Conservation (phyloP, 805 yeast species). For the Yarrowia deformans region DNA sequence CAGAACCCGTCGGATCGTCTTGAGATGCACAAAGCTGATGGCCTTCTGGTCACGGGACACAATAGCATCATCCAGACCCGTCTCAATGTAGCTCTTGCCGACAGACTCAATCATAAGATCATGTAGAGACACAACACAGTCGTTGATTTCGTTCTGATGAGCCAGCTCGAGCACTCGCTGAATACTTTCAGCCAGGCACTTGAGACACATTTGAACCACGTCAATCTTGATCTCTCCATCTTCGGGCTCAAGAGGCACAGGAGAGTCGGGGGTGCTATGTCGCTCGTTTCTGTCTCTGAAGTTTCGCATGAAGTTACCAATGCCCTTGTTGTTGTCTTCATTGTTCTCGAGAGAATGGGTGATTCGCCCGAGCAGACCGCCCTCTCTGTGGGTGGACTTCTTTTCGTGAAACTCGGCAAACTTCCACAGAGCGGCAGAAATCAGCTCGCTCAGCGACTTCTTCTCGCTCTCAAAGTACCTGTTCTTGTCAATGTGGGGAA, state of each 20-base stretch:
- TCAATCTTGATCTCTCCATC: conserved; percentile 50
- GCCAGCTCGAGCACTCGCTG: conserved; percentile 78
- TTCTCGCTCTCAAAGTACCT: conserved; percentile 76
- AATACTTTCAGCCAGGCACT: conserved; percentile 76
- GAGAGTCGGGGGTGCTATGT: conserved; percentile 24
- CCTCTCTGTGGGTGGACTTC: conserved; percentile 51
- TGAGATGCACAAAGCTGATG: conserved; percentile 57
- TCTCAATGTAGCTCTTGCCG: conserved; percentile 76
- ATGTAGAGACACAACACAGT: conserved; percentile 68
- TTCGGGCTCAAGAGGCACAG: conserved; percentile 31
- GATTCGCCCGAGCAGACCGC: conserved; percentile 42
- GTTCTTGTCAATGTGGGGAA: conserved; percentile 69
- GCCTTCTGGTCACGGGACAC: conserved; percentile 14
- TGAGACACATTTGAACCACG: conserved; percentile 68
- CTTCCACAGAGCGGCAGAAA: conserved; percentile 54
- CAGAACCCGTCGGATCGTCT: conserved; percentile 60
- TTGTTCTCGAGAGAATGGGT: conserved; percentile 40
- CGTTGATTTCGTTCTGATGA: conserved; percentile 61
- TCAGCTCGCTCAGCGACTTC: conserved; percentile 62
- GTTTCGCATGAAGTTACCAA: conserved; percentile 49
- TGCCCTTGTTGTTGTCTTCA: conserved; percentile 45
- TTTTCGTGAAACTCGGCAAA: conserved; percentile 56
- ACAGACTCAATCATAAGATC: conserved; percentile 72
- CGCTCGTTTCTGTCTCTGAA: conserved; percentile 41
- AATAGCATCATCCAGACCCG: conserved; percentile 72